A percentile compares a stretch with the other conserved stretches of the same genome.
phyloP scores from a whole-genome alignment of 2,329 filamentous ascomycete species.

The Fusarium sp. region DNA sequence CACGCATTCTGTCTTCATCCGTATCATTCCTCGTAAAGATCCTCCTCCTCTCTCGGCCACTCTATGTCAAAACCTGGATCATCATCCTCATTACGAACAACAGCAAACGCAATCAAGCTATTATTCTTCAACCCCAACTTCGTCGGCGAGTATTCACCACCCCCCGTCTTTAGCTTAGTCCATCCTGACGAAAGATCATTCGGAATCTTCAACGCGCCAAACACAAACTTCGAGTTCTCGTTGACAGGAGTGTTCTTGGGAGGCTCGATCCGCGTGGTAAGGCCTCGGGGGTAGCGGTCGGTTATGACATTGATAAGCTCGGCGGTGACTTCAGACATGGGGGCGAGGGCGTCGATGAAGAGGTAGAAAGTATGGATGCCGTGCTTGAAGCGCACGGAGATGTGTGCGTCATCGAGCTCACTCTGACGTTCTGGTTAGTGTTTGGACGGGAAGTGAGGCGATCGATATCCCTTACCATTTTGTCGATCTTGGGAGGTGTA shows the following conservation, averaged over 20 bases:
- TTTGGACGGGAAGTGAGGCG: background rate
- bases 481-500: slow-evolving; percentile 17
- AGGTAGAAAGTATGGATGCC: slow-evolving; percentile 77
- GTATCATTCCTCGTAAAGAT: slow-evolving; percentile 45
- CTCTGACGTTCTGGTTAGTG: slow-evolving; percentile 28
- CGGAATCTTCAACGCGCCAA: slow-evolving; percentile 58
- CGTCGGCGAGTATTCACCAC: slow-evolving; percentile 53
- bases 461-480: slow-evolving; percentile 21
- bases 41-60: slow-evolving; percentile 58
- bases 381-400: slow-evolving; percentile 78
- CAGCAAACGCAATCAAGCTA: slow-evolving; percentile 61
- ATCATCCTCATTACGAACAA: slow-evolving; percentile 55
- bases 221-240: slow-evolving; percentile 56
- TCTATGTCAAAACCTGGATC: slow-evolving; percentile 59
- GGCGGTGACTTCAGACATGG: slow-evolving; percentile 67
- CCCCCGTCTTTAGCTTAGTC: slow-evolving; percentile 56
- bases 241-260: slow-evolving; percentile 55
- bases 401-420: slow-evolving; percentile 59
- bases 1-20: fast-evolving
- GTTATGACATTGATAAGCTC: slow-evolving; percentile 68
- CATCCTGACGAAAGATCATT: slow-evolving; percentile 62
- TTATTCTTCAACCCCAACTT: slow-evolving; percentile 60
- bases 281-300: slow-evolving; percentile 66
- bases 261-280: slow-evolving; percentile 53
- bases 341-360: slow-evolving; percentile 67